These are phyloP conservation scores for Quercus agrifolia DNA, from an alignment of 306 rosid species.

Conservation along the genomic window DNA sequence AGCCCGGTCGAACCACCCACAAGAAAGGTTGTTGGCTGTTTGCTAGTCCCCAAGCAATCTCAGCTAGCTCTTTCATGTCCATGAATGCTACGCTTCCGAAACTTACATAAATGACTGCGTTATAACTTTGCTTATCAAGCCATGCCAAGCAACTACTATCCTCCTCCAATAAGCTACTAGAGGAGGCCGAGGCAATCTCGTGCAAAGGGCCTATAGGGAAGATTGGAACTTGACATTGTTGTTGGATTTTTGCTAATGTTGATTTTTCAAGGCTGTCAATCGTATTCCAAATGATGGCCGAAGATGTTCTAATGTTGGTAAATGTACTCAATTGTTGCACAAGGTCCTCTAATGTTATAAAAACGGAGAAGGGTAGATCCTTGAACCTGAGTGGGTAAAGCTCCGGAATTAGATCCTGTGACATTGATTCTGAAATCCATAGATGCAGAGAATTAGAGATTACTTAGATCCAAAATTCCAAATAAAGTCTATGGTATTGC, in stretches of 20 bases:
- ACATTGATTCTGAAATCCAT: slow-evolving; percentile 20
- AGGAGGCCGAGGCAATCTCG: slow-evolving; percentile 15
- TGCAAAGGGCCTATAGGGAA: slow-evolving; percentile 53
- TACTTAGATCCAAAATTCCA: not conserved
- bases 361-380: slow-evolving; percentile 40
- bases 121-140: slow-evolving; percentile 20
- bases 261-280: slow-evolving; percentile 24
- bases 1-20: slow-evolving; percentile 34
- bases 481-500: no score
- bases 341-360: not conserved
- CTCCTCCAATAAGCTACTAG: slow-evolving; percentile 20
- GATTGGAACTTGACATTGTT: slow-evolving; percentile 15
- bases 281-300: slow-evolving; percentile 45
- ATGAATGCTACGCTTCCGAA: slow-evolving; percentile 54
- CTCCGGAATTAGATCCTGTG: slow-evolving; percentile 26
- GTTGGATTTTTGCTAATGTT: slow-evolving; percentile 22
- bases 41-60: slow-evolving; percentile 49
- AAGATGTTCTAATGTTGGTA: slow-evolving; percentile 12
- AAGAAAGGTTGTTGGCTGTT: slow-evolving; percentile 43
- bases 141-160: slow-evolving; percentile 25
- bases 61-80: slow-evolving; percentile 32
- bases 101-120: slow-evolving; percentile 30
- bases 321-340: not conserved
- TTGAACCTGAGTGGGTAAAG: slow-evolving; percentile 42
- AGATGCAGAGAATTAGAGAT: not conserved